Base-by-base conservation (phyloP, 148 eudicot genomes). In the Limonium bicolor region DNA sequence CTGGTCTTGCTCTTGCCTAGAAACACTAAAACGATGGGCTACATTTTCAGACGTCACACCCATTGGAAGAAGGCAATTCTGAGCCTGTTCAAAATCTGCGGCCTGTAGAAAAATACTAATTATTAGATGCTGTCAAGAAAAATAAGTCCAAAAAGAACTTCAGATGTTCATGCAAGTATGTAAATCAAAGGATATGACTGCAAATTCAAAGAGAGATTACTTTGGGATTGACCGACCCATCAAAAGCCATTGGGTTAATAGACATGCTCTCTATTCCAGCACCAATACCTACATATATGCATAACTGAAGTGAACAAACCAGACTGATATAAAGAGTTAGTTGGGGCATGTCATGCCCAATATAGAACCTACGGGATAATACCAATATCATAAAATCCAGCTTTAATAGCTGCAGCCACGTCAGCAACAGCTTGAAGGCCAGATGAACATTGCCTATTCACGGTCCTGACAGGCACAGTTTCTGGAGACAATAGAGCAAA, bases 371-470 rank as follows among this genome's bases (percentile, higher is more conserved):
- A 40, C 27, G 25, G 17, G 46, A 24, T 2, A 67, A 45, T 57
- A 90, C 99, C 99, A 50, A 90, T 85, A 48, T 90, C 99, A 71
- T 85, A 85, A 58, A 85, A 90, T 51, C 99, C 99, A 58, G 99
- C 95, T 68, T 78, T 90, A 46, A 90, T 90, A 53, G 95, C 85
- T 48, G 99, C 93, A 60, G 95, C 99, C 29, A 90, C 99, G 76
- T 90, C 99, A 46, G 99, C 99, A 58, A 90, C 94, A 47, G 95
- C 99, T 63, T 90, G 99, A 55, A 90, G 95, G 14, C 99, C 99
- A 10, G 99, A 90, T 42, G 99, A 84, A 56, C 99, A 90, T 59
- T 90, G 99, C 66, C 95, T 80, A 50, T 90, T 90, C 48, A 90
- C 99, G 16, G 95, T 90, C 55, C 95, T 78, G 32, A 90, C 57